phyloP scores from a whole-genome alignment of 768 basidiomycete species.

The Lyophyllum decastes region DNA sequence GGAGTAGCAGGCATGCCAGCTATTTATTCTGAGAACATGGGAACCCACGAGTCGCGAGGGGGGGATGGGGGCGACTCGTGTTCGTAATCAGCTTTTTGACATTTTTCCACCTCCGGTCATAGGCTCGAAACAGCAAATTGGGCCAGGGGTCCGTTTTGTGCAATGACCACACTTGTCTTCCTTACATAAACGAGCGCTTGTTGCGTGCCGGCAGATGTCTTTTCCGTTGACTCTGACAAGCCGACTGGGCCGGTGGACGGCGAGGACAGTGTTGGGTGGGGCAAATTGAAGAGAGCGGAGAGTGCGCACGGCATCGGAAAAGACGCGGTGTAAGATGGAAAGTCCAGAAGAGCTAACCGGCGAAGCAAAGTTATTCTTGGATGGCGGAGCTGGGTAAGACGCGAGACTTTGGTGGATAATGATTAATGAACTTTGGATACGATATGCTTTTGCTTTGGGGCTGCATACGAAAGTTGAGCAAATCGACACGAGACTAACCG shows the following conservation, averaged over 20 bases:
- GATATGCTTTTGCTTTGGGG: background rate
- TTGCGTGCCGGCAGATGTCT: background rate
- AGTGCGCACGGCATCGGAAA: background rate
- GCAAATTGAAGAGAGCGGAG: background rate
- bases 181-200: conserved; percentile 9
- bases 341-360: background rate
- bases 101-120: background rate
- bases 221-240: background rate
- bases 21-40: conserved; percentile 17
- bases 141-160: background rate
- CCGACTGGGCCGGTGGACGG: background rate
- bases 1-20: background rate
- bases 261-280: background rate
- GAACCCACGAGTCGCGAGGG: conserved; percentile 3
- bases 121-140: background rate
- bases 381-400: background rate
- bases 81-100: background rate
- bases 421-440: background rate
- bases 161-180: background rate
- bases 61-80: background rate
- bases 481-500: background rate
- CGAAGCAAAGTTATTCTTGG: conserved; percentile 1
- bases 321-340: background rate
- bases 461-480: background rate
- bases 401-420: background rate